Conservation (phyloP, 441 rosid species). For the Pelargonium australe region DNA sequence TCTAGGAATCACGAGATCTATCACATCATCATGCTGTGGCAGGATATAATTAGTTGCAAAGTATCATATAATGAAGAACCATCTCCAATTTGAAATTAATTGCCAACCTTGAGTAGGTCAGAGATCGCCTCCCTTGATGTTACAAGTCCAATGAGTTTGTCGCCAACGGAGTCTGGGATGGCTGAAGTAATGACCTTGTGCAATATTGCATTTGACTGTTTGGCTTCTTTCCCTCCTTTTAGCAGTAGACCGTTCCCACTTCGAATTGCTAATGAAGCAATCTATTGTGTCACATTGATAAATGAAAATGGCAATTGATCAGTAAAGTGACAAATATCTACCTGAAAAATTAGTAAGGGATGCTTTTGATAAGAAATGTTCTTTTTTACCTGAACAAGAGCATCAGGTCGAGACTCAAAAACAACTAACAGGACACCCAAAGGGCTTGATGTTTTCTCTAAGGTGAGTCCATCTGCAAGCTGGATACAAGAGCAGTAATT, state of each 20-base stretch:
- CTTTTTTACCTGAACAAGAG: conserved; percentile 54
- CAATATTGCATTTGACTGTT: conserved; percentile 80
- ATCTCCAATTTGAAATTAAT: background rate
- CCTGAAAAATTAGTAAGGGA: too few species aligned
- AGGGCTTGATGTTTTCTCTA: conserved; percentile 45
- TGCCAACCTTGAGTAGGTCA: conserved; percentile 34
- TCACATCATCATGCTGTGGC: conserved; percentile 88
- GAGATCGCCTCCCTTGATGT: conserved; percentile 39
- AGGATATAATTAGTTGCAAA: conserved; percentile 12
- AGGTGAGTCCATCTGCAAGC: conserved; percentile 46
- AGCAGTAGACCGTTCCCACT: conserved; percentile 91
- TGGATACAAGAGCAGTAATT: conserved; percentile 21
- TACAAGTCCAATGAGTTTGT: conserved; percentile 35
- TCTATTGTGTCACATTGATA: conserved; percentile 22
- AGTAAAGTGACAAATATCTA: too few species aligned
- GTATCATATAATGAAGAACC: conserved; percentile 8
- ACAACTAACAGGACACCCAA: conserved; percentile 43
- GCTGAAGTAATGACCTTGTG: conserved; percentile 43
- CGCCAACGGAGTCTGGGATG: conserved; percentile 28
- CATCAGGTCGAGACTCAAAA: conserved; percentile 49
- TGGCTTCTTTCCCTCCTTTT: conserved; percentile 97
- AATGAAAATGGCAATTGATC: conserved; percentile 6
- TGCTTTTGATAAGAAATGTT: too few species aligned
- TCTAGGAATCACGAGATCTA: conserved; percentile 97
- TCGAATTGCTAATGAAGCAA: conserved; percentile 37